These are phyloP conservation scores for Corylus heterophylla DNA, from an alignment of 306 rosid genomes.

Conservation along the genomic window DNA sequence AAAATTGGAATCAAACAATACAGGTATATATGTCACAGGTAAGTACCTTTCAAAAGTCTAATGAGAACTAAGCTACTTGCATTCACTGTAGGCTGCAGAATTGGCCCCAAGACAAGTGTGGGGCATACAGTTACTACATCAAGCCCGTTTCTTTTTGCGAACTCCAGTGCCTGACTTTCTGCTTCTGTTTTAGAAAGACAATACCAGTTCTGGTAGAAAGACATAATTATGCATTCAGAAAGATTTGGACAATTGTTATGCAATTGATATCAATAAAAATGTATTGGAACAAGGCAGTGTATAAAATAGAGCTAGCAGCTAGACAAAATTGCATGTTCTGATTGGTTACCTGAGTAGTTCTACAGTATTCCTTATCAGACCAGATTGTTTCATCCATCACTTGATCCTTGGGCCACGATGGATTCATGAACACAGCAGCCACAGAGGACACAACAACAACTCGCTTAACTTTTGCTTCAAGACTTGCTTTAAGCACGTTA, in stretches of 20 bases:
- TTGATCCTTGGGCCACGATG: conserved; percentile 35
- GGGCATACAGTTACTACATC: conserved; percentile 60
- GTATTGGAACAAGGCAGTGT: not conserved
- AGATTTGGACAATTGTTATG: not conserved
- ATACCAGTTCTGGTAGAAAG: conserved; percentile 71
- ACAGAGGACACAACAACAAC: conserved; percentile 42
- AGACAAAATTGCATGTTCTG: not conserved
- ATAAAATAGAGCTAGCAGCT: not conserved
- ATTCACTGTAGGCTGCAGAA: conserved; percentile 60
- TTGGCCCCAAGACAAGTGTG: conserved; percentile 48
- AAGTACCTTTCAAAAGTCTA: conserved; percentile 53
- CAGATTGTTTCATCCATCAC: conserved; percentile 47
- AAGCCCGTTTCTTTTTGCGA: conserved; percentile 53
- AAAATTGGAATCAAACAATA: not conserved
- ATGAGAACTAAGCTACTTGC: conserved; percentile 58
- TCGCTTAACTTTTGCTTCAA: conserved; percentile 41
- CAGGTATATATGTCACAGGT: not conserved
- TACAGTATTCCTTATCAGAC: conserved; percentile 49
- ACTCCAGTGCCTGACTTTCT: conserved; percentile 57
- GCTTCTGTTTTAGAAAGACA: conserved; percentile 73
- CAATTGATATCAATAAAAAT: not conserved
- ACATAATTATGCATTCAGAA: not conserved
- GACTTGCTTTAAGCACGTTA: conserved; percentile 42
- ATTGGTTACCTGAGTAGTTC: conserved; percentile 31
- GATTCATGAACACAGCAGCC: conserved; percentile 35